Conservation (phyloP, 257 asterid genomes). For the Solanum acaule region DNA sequence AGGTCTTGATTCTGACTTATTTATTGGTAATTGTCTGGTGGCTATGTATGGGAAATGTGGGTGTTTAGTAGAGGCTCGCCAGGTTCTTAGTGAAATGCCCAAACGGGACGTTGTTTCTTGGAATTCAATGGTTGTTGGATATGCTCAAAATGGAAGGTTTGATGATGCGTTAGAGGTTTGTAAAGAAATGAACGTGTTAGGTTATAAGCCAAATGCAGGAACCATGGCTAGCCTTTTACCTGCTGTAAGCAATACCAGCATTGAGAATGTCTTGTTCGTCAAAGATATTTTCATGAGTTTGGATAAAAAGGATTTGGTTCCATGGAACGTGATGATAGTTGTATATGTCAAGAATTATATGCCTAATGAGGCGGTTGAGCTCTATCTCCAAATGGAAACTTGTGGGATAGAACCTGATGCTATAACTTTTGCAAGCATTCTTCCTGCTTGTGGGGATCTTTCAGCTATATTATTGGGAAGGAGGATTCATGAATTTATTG, state of each 20-base stretch:
- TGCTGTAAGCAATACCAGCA: conserved; percentile 54
- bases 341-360: conserved; percentile 54
- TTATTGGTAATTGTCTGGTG: conserved; percentile 66
- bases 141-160: conserved; percentile 56
- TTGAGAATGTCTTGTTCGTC: conserved; percentile 53
- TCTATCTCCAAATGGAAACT: conserved; percentile 55
- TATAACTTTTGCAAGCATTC: conserved; percentile 65
- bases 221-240: conserved; percentile 93
- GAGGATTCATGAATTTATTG: conserved; percentile 41
- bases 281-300: conserved; percentile 51
- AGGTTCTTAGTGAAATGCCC: conserved; percentile 54
- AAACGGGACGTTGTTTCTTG: conserved; percentile 65
- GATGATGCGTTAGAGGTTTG: conserved; percentile 68
- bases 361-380: conserved; percentile 60
- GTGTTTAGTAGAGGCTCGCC: conserved; percentile 44
- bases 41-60: conserved; percentile 92
- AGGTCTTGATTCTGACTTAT: conserved; percentile 52
- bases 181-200: conserved; percentile 51
- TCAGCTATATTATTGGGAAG: conserved; percentile 61
- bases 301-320: conserved; percentile 37
- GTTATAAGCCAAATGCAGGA: conserved; percentile 56
- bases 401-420: conserved; percentile 44
- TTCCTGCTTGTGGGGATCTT: conserved; percentile 92
- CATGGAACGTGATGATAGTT: conserved; percentile 92
- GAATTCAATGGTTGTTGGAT: conserved; percentile 78